phyloP scores from a whole-genome alignment of 75 land plant genomes.

The Sequoia sempervirens region DNA sequence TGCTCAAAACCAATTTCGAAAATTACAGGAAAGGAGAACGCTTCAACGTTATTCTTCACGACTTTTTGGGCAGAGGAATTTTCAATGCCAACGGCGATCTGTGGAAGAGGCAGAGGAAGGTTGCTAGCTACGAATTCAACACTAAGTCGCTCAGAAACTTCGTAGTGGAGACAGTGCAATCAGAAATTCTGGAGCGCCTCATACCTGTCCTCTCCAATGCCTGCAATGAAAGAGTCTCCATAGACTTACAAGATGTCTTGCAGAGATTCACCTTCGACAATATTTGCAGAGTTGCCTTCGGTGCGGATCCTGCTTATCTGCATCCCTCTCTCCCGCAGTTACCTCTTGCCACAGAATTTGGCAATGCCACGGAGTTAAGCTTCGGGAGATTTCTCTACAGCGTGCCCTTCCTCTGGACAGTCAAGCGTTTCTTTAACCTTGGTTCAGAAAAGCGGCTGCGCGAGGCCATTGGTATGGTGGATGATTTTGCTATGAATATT shows the following conservation, averaged over 20 bases:
- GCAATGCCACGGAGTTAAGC: constrained; percentile 58
- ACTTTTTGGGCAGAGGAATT: constrained; percentile 36
- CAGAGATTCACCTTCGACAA: constrained; percentile 67
- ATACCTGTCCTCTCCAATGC: constrained; percentile 29
- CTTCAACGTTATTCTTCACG: constrained; percentile 7
- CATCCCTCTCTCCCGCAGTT: constrained; percentile 18
- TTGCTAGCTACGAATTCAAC: constrained; percentile 29
- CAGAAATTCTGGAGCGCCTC: constrained; percentile 18
- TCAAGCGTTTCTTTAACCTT: constrained; percentile 35
- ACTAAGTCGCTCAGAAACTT: constrained; percentile 19
- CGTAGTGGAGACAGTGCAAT: constrained; percentile 6
- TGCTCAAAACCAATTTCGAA: neutral
- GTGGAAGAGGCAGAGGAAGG: constrained; percentile 28
- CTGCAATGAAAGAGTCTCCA: neutral
- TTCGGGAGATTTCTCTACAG: constrained; percentile 49
- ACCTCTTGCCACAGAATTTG: constrained; percentile 48
- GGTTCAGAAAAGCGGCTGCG: constrained; percentile 51
- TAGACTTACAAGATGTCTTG: constrained; percentile 56
- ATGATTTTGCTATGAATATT: constrained; percentile 52
- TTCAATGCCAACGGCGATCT: constrained; percentile 38
- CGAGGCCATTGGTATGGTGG: constrained; percentile 34
- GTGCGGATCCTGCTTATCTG: constrained; percentile 61
- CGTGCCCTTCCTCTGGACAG: constrained; percentile 44
- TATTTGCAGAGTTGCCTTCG: constrained; percentile 76
- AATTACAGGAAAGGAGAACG: constrained; percentile 20